Conservation (phyloP, 768 basidiomycete species). For the Calocera cornea region DNA sequence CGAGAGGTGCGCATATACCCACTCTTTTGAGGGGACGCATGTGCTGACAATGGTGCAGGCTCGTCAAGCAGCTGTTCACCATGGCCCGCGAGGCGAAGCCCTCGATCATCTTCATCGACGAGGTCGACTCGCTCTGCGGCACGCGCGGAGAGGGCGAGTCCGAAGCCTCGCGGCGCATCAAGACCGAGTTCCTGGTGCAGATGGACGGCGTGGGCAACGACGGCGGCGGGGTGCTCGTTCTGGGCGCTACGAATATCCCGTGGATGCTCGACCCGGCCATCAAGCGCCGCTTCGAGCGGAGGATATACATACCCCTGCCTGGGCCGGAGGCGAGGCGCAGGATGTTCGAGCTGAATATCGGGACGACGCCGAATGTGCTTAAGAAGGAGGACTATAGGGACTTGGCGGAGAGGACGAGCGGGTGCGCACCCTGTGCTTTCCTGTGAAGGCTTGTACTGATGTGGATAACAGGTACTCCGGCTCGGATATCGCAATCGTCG, state of each 20-base stretch:
- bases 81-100: slow-evolving; percentile 95
- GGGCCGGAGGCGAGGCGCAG: slow-evolving; percentile 79
- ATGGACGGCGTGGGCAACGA: slow-evolving; percentile 99
- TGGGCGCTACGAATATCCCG: slow-evolving; percentile 96
- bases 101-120: slow-evolving; percentile 97
- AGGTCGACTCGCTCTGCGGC: slow-evolving; percentile 91
- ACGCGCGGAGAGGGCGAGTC: slow-evolving; percentile 94
- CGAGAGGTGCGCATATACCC: slow-evolving; percentile 50
- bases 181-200: slow-evolving; percentile 94
- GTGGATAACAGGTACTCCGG: slow-evolving; percentile 55
- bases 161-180: slow-evolving; percentile 91
- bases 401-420: slow-evolving; percentile 79
- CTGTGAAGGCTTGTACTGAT: neutral
- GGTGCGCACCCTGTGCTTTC: slow-evolving; percentile 29
- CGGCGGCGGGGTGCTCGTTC: slow-evolving; percentile 86
- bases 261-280: slow-evolving; percentile 97
- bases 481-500: slow-evolving; percentile 86
- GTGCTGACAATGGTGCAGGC: slow-evolving; percentile 31
- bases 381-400: slow-evolving; percentile 59
- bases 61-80: slow-evolving; percentile 91
- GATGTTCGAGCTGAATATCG: slow-evolving; percentile 97
- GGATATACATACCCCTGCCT: slow-evolving; percentile 95
- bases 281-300: slow-evolving; percentile 94
- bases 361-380: slow-evolving; percentile 79
- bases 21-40: neutral